Evolutionary conservation across 75 land plant species (phyloP), one percentile per base, ranked within the genome.

Genomic region (Pinus tabuliformis): DNA sequence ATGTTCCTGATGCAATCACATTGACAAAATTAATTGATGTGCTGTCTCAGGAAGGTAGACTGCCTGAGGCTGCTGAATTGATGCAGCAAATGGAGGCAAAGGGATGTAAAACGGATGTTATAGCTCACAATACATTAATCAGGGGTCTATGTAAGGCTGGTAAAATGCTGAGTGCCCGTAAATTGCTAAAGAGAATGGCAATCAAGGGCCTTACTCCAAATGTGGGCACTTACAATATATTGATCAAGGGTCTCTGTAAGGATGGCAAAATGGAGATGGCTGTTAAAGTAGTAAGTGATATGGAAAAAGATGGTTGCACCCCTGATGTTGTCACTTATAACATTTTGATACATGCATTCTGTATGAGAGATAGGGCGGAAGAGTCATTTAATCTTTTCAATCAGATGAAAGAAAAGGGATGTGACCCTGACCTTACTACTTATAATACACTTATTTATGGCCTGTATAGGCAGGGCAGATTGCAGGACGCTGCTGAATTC

Each of bases 401-500:
- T 18, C 49, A 80, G 70, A 83, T 92, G 94, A 83, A 80, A 65
- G 84, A 81, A 72, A 81, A 77, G 36, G 75, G 66, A 3, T 78
- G 79, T 2, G 16, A 63, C 11, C 58, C 65, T 16, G 64, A 77
- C 12, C 74, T 75, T 58, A 78, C 83, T 73, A 78, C 81, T 72
- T 87, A 85, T 56, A 87, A 85, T 61, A 87, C 79, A 36, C 36
- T 92, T 17, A 26, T 92, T 17, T 86, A 87, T 80, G 92, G 89
- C 6, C 56, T 87, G 14, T 89, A 83, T 62, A 87, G 65, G 73
- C 80, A 82, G 70, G 70, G 76, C 28, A 77, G 59, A 36, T 15
- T 78, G n/a, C 73, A 83, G 30, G 86, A 89, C 62, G 91, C 92
- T 56, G 71, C 74, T 22, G 72, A 74, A 8, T 83, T 87, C 65